phyloP scores from a whole-genome alignment of 2,329 filamentous ascomycete species.

The Neofusicoccum umdonicola region DNA sequence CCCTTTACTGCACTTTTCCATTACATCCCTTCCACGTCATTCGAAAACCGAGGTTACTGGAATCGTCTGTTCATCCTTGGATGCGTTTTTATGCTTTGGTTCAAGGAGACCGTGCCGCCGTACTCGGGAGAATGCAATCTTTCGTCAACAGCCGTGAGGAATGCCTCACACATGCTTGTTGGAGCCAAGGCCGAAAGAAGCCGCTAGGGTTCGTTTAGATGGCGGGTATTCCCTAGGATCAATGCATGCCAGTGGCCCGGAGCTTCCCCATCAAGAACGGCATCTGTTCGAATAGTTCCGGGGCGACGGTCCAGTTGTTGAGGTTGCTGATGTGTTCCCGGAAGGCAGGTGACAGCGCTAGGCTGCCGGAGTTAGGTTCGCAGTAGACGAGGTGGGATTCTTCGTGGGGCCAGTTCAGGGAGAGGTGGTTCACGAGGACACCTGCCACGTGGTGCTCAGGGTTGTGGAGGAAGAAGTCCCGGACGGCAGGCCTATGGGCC shows the following conservation, averaged over 20 bases:
- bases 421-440: neutral
- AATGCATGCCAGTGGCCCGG: conserved; percentile 8
- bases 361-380: conserved; percentile 4
- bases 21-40: neutral
- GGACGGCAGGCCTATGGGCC: conserved; percentile 12
- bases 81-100: neutral
- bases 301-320: conserved; percentile 27
- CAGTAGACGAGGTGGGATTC: conserved; percentile 13
- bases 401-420: conserved; percentile 14
- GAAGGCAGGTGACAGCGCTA: conserved; percentile 18
- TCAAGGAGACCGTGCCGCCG: neutral
- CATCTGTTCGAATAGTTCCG: conserved; percentile 25
- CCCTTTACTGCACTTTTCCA: neutral
- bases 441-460: conserved; percentile 14
- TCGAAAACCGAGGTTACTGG: neutral
- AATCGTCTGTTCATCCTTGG: neutral
- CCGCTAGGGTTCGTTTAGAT: neutral
- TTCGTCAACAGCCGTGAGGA: neutral
- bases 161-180: neutral
- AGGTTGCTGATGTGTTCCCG: conserved; percentile 30
- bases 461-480: conserved; percentile 16
- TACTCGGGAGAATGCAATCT: neutral
- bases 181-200: neutral
- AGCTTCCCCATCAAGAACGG: conserved; percentile 15
- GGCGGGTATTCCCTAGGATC: neutral